Conservation (phyloP, 192 early-diverging fungal genomes). For the Linnemannia zychae region DNA sequence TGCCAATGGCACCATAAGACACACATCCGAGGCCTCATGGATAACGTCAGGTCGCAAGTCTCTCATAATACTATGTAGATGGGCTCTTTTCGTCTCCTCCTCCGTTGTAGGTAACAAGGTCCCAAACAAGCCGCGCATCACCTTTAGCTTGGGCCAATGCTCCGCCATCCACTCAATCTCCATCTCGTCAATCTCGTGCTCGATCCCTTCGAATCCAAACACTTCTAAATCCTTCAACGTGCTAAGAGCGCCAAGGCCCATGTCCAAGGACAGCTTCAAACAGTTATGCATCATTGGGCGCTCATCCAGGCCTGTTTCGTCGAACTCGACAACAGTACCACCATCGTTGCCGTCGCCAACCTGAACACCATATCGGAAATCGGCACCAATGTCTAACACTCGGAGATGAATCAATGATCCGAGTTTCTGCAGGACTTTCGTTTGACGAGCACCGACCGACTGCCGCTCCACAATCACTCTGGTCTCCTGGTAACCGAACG, state of each 20-base stretch:
- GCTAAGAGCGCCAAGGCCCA: not conserved
- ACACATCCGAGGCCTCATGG: not conserved
- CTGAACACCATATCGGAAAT: too few species aligned
- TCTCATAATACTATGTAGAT: not conserved
- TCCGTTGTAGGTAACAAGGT: not conserved
- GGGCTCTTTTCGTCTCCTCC: not conserved
- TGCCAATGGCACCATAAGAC: not conserved
- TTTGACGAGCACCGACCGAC: not conserved
- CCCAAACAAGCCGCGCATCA: slow-evolving; percentile 8
- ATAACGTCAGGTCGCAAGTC: not conserved
- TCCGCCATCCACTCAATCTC: slow-evolving; percentile 18
- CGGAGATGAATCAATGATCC: not conserved
- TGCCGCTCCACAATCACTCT: not conserved
- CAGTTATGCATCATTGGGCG: not conserved
- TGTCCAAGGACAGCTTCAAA: not conserved
- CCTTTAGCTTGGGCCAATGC: not conserved
- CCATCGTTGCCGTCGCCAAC: too few species aligned
- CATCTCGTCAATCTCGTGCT: not conserved
- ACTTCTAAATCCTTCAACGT: not conserved
- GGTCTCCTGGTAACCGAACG: not conserved
- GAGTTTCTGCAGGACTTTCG: not conserved
- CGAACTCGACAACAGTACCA: too few species aligned
- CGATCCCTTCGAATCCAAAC: slow-evolving; percentile 10
- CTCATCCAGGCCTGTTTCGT: not conserved
- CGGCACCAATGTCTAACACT: not conserved